These are phyloP conservation scores for Rubia occidens DNA, from an alignment of 305 asterid genomes.

Conservation along the genomic window DNA sequence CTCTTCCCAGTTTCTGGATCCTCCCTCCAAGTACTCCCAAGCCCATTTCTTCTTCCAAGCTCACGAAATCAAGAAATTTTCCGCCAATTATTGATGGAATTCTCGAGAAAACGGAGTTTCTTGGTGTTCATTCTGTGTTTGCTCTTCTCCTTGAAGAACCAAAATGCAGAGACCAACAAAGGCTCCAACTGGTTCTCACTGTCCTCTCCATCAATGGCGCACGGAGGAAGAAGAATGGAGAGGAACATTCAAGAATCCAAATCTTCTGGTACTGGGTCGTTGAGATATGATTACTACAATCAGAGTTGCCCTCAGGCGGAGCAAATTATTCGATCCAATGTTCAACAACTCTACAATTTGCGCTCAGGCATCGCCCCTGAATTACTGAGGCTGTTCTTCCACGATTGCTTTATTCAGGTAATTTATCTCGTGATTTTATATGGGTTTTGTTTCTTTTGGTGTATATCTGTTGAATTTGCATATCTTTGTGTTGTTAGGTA, in stretches of 20 bases:
- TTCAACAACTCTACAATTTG: slow-evolving; percentile 27
- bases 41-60: not conserved
- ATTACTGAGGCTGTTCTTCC: slow-evolving; percentile 53
- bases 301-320: slow-evolving; percentile 57
- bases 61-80: not conserved
- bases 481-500: not conserved
- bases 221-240: not conserved
- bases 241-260: slow-evolving; percentile 19
- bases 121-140: slow-evolving; percentile 41
- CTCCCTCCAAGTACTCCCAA: slow-evolving; percentile 2
- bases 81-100: slow-evolving; percentile 29
- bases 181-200: slow-evolving; percentile 17
- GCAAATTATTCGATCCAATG: slow-evolving; percentile 38
- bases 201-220: not conserved
- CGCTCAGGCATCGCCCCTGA: slow-evolving; percentile 47
- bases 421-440: not conserved
- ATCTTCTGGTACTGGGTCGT: slow-evolving; percentile 11
- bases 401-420: slow-evolving; percentile 67
- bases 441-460: not conserved
- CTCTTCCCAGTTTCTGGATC: slow-evolving; percentile 20
- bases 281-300: slow-evolving; percentile 45
- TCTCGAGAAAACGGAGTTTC: slow-evolving; percentile 37
- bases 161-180: slow-evolving; percentile 30
- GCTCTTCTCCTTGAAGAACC: slow-evolving; percentile 45
- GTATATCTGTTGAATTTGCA: not conserved